Evolutionary conservation across 2,329 filamentous ascomycete species (phyloP), one percentile per base, ranked within the genome.

Genomic region (Tolypocladium album): DNA sequence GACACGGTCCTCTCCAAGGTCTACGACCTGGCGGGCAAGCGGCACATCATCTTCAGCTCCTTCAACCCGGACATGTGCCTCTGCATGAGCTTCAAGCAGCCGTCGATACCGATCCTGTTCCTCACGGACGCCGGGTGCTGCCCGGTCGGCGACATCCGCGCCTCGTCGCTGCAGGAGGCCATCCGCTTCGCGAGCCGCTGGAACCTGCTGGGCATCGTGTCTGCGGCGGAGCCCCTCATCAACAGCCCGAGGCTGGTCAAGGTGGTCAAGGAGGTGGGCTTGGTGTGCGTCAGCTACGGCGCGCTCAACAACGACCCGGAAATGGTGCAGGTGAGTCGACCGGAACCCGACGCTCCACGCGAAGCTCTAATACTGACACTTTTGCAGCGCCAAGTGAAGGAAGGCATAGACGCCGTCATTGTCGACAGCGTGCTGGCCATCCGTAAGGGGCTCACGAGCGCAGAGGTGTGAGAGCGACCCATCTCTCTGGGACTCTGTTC

Each of bases 21-120:
- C 6, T 99, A 97, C 70, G 91, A 96, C 66, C 76, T 92, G 59
- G 88, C 88, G 34, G 84, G 85, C 61, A 84, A 87, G 61, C 84
- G 94, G n/a, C 92, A 96, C 76, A 88, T 99, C 72, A 91, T 99
- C 65, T 97, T 99, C 76, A 96, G 90, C 64, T 94, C 89, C 57
- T 99, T 99, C 78, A 96, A 97, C 74, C 94, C 94, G 0, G 94
- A 99, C 68, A 92, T 99, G 55, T 99, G 94, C 71, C 82, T 99
- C 17, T 85, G 96, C 65, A 79, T 97, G 47, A 94, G 89, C 59
- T 96, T 96, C 81, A 99, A 99, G 78, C 94, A 99, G 76, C 93
- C 93, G 1, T 95, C 89, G 53, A 97, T 97, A 60, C 95, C 94
- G 0, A 92, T 99, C 61, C 79, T 99, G 63, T 99, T 99, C 77